phyloP scores from a whole-genome alignment of 768 basidiomycete species.

The Suillus placidus region DNA sequence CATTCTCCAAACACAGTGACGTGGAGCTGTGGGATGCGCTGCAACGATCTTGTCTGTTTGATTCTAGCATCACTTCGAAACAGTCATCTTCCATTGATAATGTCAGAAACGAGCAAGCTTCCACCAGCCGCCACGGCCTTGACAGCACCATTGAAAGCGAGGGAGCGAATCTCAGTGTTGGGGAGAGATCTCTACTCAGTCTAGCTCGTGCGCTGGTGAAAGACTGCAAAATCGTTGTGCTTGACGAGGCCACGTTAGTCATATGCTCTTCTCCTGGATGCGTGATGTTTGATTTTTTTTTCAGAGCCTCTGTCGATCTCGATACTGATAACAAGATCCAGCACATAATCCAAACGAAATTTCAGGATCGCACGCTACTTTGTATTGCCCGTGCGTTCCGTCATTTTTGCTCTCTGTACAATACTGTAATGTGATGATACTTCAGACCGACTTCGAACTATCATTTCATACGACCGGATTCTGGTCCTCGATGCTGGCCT shows the following conservation, averaged over 20 bases:
- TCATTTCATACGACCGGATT: slow-evolving; percentile 67
- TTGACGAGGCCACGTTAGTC: slow-evolving; percentile 44
- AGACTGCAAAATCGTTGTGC: slow-evolving; percentile 48
- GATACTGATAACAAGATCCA: slow-evolving; percentile 61
- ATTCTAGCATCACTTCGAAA: slow-evolving; percentile 34
- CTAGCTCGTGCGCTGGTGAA: slow-evolving; percentile 59
- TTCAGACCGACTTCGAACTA: slow-evolving; percentile 50
- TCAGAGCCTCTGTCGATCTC: slow-evolving; percentile 40
- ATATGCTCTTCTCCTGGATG: not conserved
- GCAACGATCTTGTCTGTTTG: slow-evolving; percentile 77
- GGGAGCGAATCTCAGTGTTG: slow-evolving; percentile 52
- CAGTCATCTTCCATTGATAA: slow-evolving; percentile 21
- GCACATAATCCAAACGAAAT: slow-evolving; percentile 40
- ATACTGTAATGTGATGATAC: not conserved
- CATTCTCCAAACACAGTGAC: slow-evolving; percentile 78
- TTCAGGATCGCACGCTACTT: slow-evolving; percentile 53
- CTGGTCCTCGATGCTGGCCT: slow-evolving; percentile 67
- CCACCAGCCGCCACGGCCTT: slow-evolving; percentile 45
- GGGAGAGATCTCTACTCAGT: slow-evolving; percentile 50
- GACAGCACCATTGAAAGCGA: slow-evolving; percentile 56
- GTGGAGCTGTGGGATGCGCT: slow-evolving; percentile 82
- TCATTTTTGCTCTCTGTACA: slow-evolving; percentile 26
- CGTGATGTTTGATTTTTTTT: slow-evolving; percentile 32
- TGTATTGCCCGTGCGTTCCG: slow-evolving; percentile 45
- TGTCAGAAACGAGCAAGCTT: slow-evolving; percentile 16